Percentiles rank a stretch among this genome's conserved stretches.
Evolutionary conservation across 2,329 filamentous ascomycete species (phyloP).

Genomic region (Colletotrichum simmondsii): DNA sequence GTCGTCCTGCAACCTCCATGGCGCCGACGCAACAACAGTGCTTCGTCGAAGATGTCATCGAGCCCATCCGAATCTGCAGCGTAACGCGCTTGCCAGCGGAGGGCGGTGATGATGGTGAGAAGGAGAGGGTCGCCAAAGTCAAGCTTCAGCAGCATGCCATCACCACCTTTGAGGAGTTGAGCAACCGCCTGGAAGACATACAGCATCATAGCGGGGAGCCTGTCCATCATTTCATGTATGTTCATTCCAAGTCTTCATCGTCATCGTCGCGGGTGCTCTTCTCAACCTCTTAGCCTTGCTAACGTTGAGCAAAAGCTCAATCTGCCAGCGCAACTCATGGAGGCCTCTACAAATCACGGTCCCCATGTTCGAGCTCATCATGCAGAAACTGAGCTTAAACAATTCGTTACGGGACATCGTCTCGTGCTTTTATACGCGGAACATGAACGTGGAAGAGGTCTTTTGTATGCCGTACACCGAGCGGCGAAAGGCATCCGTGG

Average conservation of each 20-base stretch:
- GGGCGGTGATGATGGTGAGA: neutral
- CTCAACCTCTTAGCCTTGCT: neutral
- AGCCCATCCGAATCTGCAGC: neutral
- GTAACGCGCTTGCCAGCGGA: neutral
- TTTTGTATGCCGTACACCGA: conserved; percentile 12
- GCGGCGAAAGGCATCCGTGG: neutral
- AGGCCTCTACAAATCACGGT: conserved; percentile 4
- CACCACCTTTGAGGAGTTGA: neutral
- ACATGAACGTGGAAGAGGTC: neutral
- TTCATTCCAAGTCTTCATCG: neutral
- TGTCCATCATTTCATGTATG: neutral
- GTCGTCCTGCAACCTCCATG: neutral
- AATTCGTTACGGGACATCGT: neutral
- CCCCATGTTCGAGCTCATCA: neutral
- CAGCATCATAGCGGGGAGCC: neutral
- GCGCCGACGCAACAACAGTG: neutral
- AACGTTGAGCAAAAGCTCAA: neutral
- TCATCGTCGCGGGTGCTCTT: neutral
- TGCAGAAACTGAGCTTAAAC: neutral
- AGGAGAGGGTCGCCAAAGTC: neutral
- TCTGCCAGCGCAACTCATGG: conserved; percentile 13
- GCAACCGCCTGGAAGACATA: neutral
- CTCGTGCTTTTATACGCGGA: neutral
- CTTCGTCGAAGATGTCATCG: neutral
- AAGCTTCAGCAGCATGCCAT: neutral